Evolutionary conservation across 208 protist genomes (phyloP).

Genomic region (Leishmania turanica): DNA sequence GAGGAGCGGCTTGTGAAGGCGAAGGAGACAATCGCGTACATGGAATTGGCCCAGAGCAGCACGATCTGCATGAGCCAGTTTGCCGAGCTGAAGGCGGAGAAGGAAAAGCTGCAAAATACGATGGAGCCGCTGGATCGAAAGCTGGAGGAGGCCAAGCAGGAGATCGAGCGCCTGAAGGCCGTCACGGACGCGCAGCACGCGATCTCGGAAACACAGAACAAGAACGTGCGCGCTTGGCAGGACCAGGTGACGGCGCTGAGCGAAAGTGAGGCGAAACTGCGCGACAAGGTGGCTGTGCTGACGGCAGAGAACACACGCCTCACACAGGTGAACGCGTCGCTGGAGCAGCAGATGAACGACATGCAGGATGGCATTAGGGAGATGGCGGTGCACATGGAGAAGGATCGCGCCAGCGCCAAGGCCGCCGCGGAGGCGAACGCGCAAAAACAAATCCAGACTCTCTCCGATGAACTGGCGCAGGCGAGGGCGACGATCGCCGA

Average conservation of each 20-base stretch:
- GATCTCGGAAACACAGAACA: slow-evolving; percentile 57
- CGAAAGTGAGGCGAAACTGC: slow-evolving; percentile 65
- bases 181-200: slow-evolving; percentile 72
- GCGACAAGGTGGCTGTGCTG: slow-evolving; percentile 49
- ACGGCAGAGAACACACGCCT: slow-evolving; percentile 68
- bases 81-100: slow-evolving; percentile 72
- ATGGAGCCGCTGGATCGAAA: slow-evolving; percentile 68
- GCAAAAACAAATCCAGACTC: slow-evolving; percentile 50
- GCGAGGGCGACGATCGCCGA: slow-evolving; percentile 43
- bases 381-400: slow-evolving; percentile 82
- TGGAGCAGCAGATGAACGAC: slow-evolving; percentile 81
- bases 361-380: slow-evolving; percentile 88
- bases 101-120: slow-evolving; percentile 71
- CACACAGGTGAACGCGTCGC: slow-evolving; percentile 57
- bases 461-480: slow-evolving; percentile 48
- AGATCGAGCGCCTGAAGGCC: slow-evolving; percentile 61
- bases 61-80: slow-evolving; percentile 87
- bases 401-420: slow-evolving; percentile 47
- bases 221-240: slow-evolving; percentile 64
- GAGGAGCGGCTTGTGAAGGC: slow-evolving; percentile 84
- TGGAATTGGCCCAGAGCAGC: slow-evolving; percentile 81
- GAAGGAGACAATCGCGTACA: slow-evolving; percentile 89
- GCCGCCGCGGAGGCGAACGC: slow-evolving; percentile 44
- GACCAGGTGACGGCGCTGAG: slow-evolving; percentile 51
- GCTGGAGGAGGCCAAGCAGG: slow-evolving; percentile 66